Evolutionary conservation across 441 rosid species (phyloP).

Genomic region (Francoa sonchifolia): DNA sequence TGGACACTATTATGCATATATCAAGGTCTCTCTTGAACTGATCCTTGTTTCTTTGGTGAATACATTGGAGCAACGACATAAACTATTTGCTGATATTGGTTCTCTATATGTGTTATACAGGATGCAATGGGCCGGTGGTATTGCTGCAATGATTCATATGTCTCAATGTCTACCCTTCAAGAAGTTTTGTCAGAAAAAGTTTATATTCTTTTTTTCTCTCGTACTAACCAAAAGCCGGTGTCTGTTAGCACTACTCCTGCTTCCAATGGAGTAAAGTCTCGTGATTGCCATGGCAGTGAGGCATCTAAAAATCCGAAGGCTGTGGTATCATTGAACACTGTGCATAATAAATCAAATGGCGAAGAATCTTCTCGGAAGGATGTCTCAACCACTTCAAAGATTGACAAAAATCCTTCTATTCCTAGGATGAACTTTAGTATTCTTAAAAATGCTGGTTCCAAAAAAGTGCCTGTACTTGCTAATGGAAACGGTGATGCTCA

Average conservation of each 20-base stretch:
- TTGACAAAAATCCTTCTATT: conserved; percentile 40
- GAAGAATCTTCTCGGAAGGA: conserved; percentile 29
- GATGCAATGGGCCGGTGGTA: conserved; percentile 83
- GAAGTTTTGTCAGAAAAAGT: conserved; percentile 88
- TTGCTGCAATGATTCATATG: conserved; percentile 78
- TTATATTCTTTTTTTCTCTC: conserved; percentile 81
- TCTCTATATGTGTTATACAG: conserved; percentile 23
- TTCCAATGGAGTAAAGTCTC: conserved; percentile 45
- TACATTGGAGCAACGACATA: conserved; percentile 1
- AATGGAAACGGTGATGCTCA: conserved; percentile 34
- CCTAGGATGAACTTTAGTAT: conserved; percentile 42
- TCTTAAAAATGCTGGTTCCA: conserved; percentile 40
- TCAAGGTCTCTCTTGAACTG: conserved; percentile 41
- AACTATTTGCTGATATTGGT: conserved; percentile 12
- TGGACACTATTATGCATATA: conserved; percentile 93
- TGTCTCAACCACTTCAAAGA: conserved; percentile 27
- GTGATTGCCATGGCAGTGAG: conserved; percentile 38
- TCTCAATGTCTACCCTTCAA: conserved; percentile 57
- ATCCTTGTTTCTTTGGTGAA: conserved; percentile 3
- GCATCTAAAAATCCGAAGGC: conserved; percentile 26
- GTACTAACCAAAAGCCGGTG: conserved; percentile 50
- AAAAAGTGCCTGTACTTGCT: conserved; percentile 25
- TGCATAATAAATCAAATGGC: conserved; percentile 19
- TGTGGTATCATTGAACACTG: conserved; percentile 23
- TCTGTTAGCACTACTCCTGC: conserved; percentile 22